These are phyloP conservation scores for Lolium rigidum DNA, from an alignment of 176 grass and related monocot genomes.

Conservation along the genomic window DNA sequence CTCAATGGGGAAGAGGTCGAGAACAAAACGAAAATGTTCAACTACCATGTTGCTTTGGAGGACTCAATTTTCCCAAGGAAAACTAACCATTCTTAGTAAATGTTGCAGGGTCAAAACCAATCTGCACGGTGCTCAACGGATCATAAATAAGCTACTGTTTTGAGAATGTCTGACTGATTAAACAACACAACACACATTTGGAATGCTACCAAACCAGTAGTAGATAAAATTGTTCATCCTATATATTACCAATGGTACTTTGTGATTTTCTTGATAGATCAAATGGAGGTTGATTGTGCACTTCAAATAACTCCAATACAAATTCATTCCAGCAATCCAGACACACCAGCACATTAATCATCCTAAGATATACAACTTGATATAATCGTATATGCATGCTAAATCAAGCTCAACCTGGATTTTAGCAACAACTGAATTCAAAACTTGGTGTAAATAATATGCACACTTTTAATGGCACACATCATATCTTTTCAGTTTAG, in stretches of 20 bases:
- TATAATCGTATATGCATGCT: no score
- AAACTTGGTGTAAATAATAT: no score
- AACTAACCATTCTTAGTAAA: constrained; percentile 1
- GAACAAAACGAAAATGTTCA: neutral
- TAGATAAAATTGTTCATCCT: no score
- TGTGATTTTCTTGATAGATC: neutral
- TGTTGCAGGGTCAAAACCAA: constrained; percentile 23
- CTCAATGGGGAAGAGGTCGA: neutral
- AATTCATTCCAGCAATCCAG: no score
- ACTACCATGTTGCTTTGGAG: neutral
- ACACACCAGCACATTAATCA: no score
- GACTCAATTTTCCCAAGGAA: constrained; percentile 26
- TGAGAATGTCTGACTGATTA: constrained; percentile 39
- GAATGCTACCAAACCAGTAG: neutral
- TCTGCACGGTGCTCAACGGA: constrained; percentile 16
- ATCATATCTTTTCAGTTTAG: no score
- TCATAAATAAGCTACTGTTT: constrained; percentile 40
- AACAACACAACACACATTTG: neutral
- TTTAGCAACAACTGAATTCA: no score
- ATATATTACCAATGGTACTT: no score
- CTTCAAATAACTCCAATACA: no score
- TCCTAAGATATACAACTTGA: no score
- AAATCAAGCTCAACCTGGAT: no score
- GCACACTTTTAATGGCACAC: no score
- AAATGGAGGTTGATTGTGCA: neutral